Conservation (phyloP, 129 eudicot genomes). For the Chrysanthemum lavandulifolium region DNA sequence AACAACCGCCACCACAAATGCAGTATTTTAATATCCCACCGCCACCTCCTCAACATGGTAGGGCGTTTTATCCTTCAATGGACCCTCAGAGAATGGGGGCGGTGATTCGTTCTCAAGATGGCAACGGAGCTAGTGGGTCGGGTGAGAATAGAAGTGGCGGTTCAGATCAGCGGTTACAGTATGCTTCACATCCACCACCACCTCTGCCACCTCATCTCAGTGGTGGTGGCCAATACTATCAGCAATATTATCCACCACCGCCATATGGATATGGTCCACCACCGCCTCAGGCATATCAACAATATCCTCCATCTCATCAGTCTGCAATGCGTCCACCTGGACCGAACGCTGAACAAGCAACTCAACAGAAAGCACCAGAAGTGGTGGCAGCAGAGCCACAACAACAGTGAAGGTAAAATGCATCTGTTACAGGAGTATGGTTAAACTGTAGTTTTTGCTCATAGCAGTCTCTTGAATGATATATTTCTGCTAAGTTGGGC, state of each 20-base stretch:
- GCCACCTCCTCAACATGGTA: slow-evolving; percentile 62
- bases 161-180: slow-evolving; percentile 30
- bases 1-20: slow-evolving; percentile 39
- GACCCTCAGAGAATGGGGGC: slow-evolving; percentile 93
- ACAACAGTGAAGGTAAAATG: background rate
- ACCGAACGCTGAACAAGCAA: slow-evolving; percentile 35
- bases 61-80: slow-evolving; percentile 79
- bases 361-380: slow-evolving; percentile 36
- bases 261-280: slow-evolving; percentile 68
- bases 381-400: slow-evolving; percentile 17
- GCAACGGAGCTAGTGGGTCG: slow-evolving; percentile 47
- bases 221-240: slow-evolving; percentile 62
- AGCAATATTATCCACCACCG: slow-evolving; percentile 60
- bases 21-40: slow-evolving; percentile 73
- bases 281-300: slow-evolving; percentile 57
- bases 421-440: background rate
- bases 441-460: background rate
- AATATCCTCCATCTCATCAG: slow-evolving; percentile 61
- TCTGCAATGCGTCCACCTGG: slow-evolving; percentile 50
- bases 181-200: slow-evolving; percentile 56
- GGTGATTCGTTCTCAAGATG: slow-evolving; percentile 61
- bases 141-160: slow-evolving; percentile 39
- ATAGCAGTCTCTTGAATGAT: background rate
- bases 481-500: slow-evolving; percentile 22
- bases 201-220: slow-evolving; percentile 55